A percentile compares a stretch with the other conserved stretches of the same genome.
Evolutionary conservation across 2,329 filamentous ascomycete genomes (phyloP).

Genomic region (Penicillium occitanis): DNA sequence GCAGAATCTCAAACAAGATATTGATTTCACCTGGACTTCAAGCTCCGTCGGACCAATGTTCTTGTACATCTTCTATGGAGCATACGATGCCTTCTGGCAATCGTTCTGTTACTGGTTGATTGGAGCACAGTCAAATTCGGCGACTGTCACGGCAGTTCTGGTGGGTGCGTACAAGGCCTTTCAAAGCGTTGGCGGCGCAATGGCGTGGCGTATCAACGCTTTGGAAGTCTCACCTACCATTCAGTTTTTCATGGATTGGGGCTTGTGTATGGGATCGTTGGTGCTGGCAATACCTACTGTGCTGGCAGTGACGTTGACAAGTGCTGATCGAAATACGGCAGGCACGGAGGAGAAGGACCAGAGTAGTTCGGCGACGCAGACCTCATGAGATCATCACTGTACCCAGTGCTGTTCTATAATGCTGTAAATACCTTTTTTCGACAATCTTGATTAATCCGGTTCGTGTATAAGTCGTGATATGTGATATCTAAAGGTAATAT

Average conservation of each 20-base stretch:
- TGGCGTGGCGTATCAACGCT: constrained; percentile 41
- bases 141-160: constrained; percentile 44
- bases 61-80: constrained; percentile 69
- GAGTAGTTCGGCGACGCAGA: neutral
- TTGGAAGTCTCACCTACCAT: constrained; percentile 5
- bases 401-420: neutral
- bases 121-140: constrained; percentile 47
- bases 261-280: constrained; percentile 17
- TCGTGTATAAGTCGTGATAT: neutral
- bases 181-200: constrained; percentile 46
- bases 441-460: neutral
- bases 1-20: constrained; percentile 43
- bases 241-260: constrained; percentile 19
- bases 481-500: neutral
- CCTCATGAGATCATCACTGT: neutral
- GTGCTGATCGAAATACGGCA: neutral
- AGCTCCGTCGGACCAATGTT: constrained; percentile 64
- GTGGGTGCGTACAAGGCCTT: constrained; percentile 52
- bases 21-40: constrained; percentile 50
- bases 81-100: constrained; percentile 69
- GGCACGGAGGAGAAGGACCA: neutral
- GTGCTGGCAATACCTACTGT: constrained; percentile 18
- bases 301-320: constrained; percentile 17
- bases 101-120: constrained; percentile 63
- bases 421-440: neutral